phyloP scores from a whole-genome alignment of 2,329 filamentous ascomycete species.

The Ophiostoma quercus region DNA sequence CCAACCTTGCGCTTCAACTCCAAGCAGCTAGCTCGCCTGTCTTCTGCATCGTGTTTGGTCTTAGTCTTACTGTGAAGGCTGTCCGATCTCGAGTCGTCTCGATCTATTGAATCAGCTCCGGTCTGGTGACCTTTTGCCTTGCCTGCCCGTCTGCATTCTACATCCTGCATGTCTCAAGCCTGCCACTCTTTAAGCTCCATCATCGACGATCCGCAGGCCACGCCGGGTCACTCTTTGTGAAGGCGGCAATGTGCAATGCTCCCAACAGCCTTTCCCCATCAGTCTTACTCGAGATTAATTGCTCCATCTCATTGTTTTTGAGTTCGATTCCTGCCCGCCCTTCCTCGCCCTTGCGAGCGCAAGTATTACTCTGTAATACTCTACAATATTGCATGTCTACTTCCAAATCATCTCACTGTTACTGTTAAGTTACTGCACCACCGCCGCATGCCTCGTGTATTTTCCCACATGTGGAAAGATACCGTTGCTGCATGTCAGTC shows the following conservation, averaged over 20 bases:
- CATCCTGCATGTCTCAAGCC: neutral
- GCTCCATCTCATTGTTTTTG: neutral
- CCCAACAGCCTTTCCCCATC: neutral
- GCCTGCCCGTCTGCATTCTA: neutral
- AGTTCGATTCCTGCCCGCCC: neutral
- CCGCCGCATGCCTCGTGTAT: neutral
- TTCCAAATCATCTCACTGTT: neutral
- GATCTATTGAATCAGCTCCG: conserved; percentile 2
- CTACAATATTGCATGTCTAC: too few species aligned
- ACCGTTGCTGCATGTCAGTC: neutral
- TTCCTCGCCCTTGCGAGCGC: neutral
- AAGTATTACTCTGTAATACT: neutral
- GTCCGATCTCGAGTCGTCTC: conserved; percentile 2
- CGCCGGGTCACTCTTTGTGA: neutral
- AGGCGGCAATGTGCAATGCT: neutral
- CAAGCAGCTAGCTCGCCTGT: neutral
- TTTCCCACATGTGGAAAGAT: conserved; percentile 8
- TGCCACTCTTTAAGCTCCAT: neutral
- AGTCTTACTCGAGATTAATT: neutral
- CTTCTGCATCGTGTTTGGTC: neutral
- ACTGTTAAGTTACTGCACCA: neutral
- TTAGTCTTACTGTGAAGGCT: neutral
- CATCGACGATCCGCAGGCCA: neutral
- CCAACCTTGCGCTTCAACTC: neutral
- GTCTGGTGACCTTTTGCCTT: neutral